A percentile compares a stretch with the other conserved stretches of the same genome.
phyloP scores from a whole-genome alignment of 495 filamentous ascomycete species.

The Aspergillus conjunctus region DNA sequence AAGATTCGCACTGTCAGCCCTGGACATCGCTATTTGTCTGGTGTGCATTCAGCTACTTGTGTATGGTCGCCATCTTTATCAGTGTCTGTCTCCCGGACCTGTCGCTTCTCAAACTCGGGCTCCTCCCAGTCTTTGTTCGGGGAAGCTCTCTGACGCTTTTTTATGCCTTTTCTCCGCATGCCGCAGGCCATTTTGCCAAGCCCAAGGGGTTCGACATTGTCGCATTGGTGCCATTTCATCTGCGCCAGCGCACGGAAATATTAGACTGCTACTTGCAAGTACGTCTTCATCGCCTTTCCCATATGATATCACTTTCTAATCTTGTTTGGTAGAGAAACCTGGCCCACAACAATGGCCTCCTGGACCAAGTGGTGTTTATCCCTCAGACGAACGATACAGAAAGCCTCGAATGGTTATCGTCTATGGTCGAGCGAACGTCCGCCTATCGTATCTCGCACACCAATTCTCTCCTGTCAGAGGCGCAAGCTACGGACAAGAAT shows the following conservation, averaged over 20 bases:
- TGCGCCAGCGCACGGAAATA: conserved; percentile 48
- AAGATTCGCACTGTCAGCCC: background rate
- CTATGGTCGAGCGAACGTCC: conserved; percentile 28
- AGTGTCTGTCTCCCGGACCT: conserved; percentile 29
- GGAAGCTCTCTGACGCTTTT: conserved; percentile 31
- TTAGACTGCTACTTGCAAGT: conserved; percentile 57
- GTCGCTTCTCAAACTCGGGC: conserved; percentile 26
- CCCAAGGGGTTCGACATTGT: conserved; percentile 48
- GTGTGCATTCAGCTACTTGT: conserved; percentile 32
- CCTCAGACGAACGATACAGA: conserved; percentile 48
- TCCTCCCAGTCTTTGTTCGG: conserved; percentile 28
- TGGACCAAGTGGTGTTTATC: conserved; percentile 57
- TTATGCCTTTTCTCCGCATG: conserved; percentile 34
- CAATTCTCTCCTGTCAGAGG: conserved; percentile 24
- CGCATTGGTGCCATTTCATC: conserved; percentile 53
- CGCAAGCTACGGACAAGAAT: conserved; percentile 23
- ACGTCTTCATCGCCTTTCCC: background rate
- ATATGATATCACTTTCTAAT: conserved; percentile 11
- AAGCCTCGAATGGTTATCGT: conserved; percentile 50
- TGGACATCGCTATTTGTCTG: conserved; percentile 29
- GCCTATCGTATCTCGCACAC: conserved; percentile 32
- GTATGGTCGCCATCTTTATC: conserved; percentile 24
- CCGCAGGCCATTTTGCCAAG: conserved; percentile 39
- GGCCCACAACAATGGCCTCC: conserved; percentile 50
- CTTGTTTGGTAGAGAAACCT: conserved; percentile 46